phyloP scores from a whole-genome alignment of 371 early-diverging fungal genomes.

The Mortierella sp. region DNA sequence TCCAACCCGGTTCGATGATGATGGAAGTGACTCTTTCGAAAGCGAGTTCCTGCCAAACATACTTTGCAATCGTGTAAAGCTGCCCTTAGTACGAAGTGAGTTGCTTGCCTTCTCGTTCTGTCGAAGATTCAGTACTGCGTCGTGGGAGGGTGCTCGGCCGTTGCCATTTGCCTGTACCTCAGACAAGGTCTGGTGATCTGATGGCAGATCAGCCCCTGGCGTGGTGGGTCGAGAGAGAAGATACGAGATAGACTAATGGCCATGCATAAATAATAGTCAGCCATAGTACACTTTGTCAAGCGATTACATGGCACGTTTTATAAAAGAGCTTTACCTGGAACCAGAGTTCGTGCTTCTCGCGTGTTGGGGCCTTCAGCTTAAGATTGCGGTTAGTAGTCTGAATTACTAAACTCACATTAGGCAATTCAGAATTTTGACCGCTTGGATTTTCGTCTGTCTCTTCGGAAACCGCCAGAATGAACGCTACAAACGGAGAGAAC shows the following conservation, averaged over 20 bases:
- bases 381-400: conserved; percentile 75
- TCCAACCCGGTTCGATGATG: conserved; percentile 16
- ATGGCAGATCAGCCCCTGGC: conserved; percentile 27
- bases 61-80: conserved; percentile 33
- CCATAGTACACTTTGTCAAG: no score
- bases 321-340: conserved; percentile 57
- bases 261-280: background rate
- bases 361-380: conserved; percentile 76
- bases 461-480: conserved; percentile 69
- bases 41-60: conserved; percentile 36
- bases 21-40: conserved; percentile 11
- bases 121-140: conserved; percentile 22
- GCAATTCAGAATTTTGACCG: conserved; percentile 61
- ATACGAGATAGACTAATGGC: conserved; percentile 37
- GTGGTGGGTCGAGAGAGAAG: conserved; percentile 39
- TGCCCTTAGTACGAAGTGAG: conserved; percentile 29
- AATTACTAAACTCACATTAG: conserved; percentile 72
- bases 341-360: conserved; percentile 79
- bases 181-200: conserved; percentile 52
- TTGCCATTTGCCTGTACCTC: conserved; percentile 33
- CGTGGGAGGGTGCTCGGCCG: conserved; percentile 17
- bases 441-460: conserved; percentile 59
- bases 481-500: conserved; percentile 58
- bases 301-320: no score
- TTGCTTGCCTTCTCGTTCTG: conserved; percentile 19